These are phyloP conservation scores for Collybiopsis luxurians DNA, from an alignment of 768 basidiomycete genomes.

Conservation along the genomic window DNA sequence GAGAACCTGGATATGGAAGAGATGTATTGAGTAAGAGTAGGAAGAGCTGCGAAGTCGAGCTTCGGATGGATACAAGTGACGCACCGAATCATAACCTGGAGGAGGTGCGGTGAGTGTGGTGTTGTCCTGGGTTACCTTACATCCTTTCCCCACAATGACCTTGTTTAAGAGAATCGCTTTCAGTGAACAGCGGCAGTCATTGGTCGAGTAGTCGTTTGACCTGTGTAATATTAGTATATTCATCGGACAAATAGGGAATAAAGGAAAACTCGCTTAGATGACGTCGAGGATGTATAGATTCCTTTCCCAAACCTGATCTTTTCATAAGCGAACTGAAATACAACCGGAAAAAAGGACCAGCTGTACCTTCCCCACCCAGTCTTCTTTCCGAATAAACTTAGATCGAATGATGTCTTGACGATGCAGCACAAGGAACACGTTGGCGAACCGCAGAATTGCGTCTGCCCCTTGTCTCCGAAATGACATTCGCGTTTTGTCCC, in stretches of 20 bases:
- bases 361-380: constrained; percentile 68
- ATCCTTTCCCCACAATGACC: constrained; percentile 68
- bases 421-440: constrained; percentile 66
- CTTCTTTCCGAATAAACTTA: constrained; percentile 64
- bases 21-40: background rate
- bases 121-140: constrained; percentile 60
- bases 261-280: constrained; percentile 53
- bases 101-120: constrained; percentile 55
- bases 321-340: background rate
- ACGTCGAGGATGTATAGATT: constrained; percentile 74
- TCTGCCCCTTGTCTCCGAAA: constrained; percentile 60
- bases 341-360: background rate
- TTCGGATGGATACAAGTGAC: constrained; percentile 21
- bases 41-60: background rate
- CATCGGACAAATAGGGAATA: background rate
- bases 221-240: constrained; percentile 21
- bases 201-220: constrained; percentile 70
- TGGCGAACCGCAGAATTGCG: constrained; percentile 50
- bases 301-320: constrained; percentile 61
- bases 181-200: constrained; percentile 48
- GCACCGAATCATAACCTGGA: constrained; percentile 62
- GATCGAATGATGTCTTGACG: constrained; percentile 60
- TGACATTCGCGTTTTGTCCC: constrained; percentile 66
- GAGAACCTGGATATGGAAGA: constrained; percentile 43
- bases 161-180: constrained; percentile 75